Base-by-base conservation (phyloP, 805 yeast species). In the Zygosaccharomyces gambellarensis region DNA sequence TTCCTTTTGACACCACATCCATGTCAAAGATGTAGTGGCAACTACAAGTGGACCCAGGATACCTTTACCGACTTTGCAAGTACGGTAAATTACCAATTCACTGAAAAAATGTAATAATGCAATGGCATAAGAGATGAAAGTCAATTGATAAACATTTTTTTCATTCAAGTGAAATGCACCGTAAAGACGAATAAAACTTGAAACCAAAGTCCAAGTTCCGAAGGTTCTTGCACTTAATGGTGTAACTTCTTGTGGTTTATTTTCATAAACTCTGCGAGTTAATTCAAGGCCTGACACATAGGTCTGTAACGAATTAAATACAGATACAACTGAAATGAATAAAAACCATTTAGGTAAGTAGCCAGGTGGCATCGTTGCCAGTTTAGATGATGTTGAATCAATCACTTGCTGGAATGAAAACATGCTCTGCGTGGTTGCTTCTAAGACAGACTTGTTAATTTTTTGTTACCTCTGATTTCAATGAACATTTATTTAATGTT, bases 191-290 rank as follows among this genome's bases (percentile, higher is more conserved):
- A 94, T 83, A 28, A 92, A 74, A 1, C 96, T 80, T 2, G 96
- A 83, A 58, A 90, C 77, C 36, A 90, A 73, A 0, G 99, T 94
- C 99, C 99, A 94, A 0, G 99, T 94, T 30, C 99, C 99, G 67
- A 94, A 94, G 0, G 99, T 92, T 61, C 99, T 80, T n/a, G 97
- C 96, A 58, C 94, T 82, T 56, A 94, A 74, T 11, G 71, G 67
- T 1, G 82, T 79, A 23, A 83, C 85, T 64, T 85, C 79, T 5
- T 63, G 56, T 12, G 90, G 89, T 41, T 77, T 69, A 45, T 69
- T 74, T 30, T 78, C 84, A 65, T 94, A 94, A 6, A 94, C 97
- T 55, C 82, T 76, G 57, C 85, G 81, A 2, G 97, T 87, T 47
- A 94, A 76, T 27, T 76, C 74, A 27, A 85, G 74, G 40, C 90